Percentiles rank a stretch among this genome's conserved stretches.
These are phyloP conservation scores for Aspergillus pseudotamarii DNA, from an alignment of 2,329 filamentous ascomycete species.

Conservation along the genomic window DNA sequence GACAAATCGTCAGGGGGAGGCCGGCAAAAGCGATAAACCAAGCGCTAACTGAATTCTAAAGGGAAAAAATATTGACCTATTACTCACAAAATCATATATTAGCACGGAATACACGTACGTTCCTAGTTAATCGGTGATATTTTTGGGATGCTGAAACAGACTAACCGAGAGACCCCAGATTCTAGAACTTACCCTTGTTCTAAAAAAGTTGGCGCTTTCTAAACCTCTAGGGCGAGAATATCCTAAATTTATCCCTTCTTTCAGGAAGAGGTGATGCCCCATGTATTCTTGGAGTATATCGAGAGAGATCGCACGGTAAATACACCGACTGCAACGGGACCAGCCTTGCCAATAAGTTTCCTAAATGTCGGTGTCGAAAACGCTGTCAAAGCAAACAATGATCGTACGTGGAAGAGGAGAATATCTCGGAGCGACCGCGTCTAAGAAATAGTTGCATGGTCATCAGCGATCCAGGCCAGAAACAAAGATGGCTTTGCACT, in stretches of 20 bases:
- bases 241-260: conserved; percentile 6
- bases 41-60: conserved; percentile 2
- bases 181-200: conserved; percentile 16
- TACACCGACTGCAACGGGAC: conserved; percentile 24
- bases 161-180: conserved; percentile 8
- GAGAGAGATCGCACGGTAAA: background rate
- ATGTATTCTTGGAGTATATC: background rate
- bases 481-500: conserved; percentile 7
- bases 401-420: conserved; percentile 4
- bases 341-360: conserved; percentile 28
- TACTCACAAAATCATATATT: background rate
- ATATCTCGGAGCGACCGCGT: conserved; percentile 13
- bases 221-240: conserved; percentile 10
- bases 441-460: conserved; percentile 15
- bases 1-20: conserved; percentile 3
- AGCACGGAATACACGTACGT: background rate
- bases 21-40: conserved; percentile 10
- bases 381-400: conserved; percentile 4
- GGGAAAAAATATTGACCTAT: background rate
- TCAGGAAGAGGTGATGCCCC: conserved; percentile 5
- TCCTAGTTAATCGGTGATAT: background rate
- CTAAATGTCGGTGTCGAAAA: conserved; percentile 7
- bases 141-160: conserved; percentile 5
- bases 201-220: background rate
- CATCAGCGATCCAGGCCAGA: conserved; percentile 18